These are phyloP conservation scores for Lasiodiplodia sp. DNA, from an alignment of 2,329 filamentous ascomycete species.

Conservation along the genomic window DNA sequence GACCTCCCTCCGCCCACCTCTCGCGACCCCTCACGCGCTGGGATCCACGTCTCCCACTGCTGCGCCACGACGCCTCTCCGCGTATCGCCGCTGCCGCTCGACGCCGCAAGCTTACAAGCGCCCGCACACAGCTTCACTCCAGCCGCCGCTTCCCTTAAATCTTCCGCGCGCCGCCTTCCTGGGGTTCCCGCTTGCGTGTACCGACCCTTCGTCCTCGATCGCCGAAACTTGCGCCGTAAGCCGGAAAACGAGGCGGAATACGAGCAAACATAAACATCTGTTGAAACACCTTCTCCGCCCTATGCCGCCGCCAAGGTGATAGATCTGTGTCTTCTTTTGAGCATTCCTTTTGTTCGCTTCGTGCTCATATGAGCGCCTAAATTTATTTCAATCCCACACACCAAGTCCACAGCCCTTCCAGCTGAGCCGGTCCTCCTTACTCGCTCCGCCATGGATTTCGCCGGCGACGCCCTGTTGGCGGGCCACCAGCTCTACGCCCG, in stretches of 20 bases:
- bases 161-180: background rate
- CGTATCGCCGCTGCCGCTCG: slow-evolving; percentile 2
- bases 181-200: background rate
- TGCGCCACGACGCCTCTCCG: slow-evolving; percentile 27
- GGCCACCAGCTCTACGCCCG: slow-evolving; percentile 56
- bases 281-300: slow-evolving; percentile 24
- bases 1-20: slow-evolving; percentile 5
- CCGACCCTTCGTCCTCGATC: background rate
- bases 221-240: background rate
- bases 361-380: background rate
- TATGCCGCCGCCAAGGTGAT: slow-evolving; percentile 32
- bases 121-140: slow-evolving; percentile 1
- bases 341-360: slow-evolving; percentile 2
- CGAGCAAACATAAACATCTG: slow-evolving; percentile 26
- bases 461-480: slow-evolving; percentile 47
- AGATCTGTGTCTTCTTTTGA: background rate
- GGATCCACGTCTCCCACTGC: slow-evolving; percentile 6
- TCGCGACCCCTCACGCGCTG: slow-evolving; percentile 5
- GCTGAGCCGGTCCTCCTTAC: slow-evolving; percentile 27
- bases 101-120: slow-evolving; percentile 5
- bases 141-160: background rate
- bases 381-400: slow-evolving; percentile 30
- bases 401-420: slow-evolving; percentile 31
- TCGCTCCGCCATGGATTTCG: slow-evolving; percentile 51
- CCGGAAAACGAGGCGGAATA: slow-evolving; percentile 16